phyloP scores from a whole-genome alignment of 345 rosid genomes.

The Arabidopsis arenosa region DNA sequence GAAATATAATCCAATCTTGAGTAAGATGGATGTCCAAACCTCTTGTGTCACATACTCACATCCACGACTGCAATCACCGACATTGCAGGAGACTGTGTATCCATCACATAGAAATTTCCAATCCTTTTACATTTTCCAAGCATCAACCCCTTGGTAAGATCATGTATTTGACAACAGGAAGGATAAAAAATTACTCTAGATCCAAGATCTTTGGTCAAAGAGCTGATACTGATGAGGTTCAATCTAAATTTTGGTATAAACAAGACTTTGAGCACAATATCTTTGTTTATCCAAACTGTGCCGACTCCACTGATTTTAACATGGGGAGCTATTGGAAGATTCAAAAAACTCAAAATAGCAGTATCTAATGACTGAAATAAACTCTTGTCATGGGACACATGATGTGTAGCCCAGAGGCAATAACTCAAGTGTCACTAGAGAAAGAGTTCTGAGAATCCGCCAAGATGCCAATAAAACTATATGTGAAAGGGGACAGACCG shows the following conservation, averaged over 20 bases:
- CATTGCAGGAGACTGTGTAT: not conserved
- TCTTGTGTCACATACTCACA: not conserved
- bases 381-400: not conserved
- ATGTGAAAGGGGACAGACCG: not conserved
- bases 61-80: not conserved
- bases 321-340: not conserved
- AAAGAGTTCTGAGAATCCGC: rapidly evolving
- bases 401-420: not conserved
- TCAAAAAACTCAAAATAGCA: not conserved
- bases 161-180: not conserved
- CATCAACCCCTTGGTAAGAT: not conserved
- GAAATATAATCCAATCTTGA: not conserved
- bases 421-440: not conserved
- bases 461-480: not conserved
- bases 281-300: not conserved
- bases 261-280: not conserved
- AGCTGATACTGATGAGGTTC: not conserved
- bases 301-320: not conserved
- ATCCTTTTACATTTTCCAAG: not conserved
- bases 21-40: not conserved
- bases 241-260: not conserved
- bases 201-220: not conserved
- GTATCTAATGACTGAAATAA: not conserved
- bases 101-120: not conserved
- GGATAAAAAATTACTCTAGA: not conserved